Percentiles rank a stretch among this genome's conserved stretches.
phyloP scores from a whole-genome alignment of 371 early-diverging fungal species.

The Globomyces sp. region DNA sequence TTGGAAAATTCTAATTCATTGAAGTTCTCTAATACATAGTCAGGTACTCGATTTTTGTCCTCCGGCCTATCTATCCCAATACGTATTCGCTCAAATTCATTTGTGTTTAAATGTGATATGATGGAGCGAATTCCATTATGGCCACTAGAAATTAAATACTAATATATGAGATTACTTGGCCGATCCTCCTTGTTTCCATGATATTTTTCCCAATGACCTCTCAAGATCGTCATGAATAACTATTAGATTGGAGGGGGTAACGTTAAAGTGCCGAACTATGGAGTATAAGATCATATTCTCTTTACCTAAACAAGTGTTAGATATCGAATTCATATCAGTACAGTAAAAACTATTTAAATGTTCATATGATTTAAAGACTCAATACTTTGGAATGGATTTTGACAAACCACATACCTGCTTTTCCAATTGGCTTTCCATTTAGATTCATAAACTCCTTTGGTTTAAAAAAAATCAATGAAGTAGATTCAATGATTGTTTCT shows the following conservation, averaged over 20 bases:
- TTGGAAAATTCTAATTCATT: constrained; percentile 43
- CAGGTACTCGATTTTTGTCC: constrained; percentile 47
- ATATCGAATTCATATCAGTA: too few species aligned
- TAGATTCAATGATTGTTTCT: constrained; percentile 6
- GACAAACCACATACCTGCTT: constrained; percentile 37
- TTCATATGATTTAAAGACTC: constrained; percentile 26
- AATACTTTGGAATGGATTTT: constrained; percentile 26
- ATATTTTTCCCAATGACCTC: constrained; percentile 55
- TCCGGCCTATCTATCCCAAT: constrained; percentile 69
- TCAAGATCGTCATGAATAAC: constrained; percentile 81
- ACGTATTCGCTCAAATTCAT: constrained; percentile 57
- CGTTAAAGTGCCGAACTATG: constrained; percentile 6
- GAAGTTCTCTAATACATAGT: constrained; percentile 62
- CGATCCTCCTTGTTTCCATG: constrained; percentile 60
- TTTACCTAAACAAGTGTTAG: too few species aligned
- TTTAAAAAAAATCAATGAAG: constrained; percentile 48
- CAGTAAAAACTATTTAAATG: too few species aligned
- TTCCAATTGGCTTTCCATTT: constrained; percentile 64
- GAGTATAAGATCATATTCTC: neutral
- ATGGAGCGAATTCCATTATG: constrained; percentile 78
- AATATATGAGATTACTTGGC: constrained; percentile 20
- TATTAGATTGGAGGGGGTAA: constrained; percentile 44
- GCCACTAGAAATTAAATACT: constrained; percentile 42
- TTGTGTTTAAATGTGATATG: constrained; percentile 50
- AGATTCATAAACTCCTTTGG: constrained; percentile 69